Base-by-base conservation (phyloP, 2,329 filamentous ascomycete genomes). In the Claviceps arundinis region DNA sequence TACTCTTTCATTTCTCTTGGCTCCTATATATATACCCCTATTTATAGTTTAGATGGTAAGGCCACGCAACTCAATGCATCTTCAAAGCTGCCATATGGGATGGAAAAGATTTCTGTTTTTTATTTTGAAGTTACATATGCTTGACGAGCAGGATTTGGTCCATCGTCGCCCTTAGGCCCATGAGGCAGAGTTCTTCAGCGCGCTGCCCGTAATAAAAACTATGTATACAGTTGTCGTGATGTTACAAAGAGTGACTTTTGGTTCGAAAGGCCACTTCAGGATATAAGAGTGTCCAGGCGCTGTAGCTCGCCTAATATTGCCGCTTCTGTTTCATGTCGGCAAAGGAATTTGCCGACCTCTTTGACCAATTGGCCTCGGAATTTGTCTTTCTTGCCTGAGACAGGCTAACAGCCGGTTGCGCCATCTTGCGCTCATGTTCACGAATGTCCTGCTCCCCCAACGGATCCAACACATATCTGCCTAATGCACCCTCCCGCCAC, bases 401-500 rank as follows among this genome's bases (percentile, higher is more conserved):
- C 60, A 87, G 63, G 64, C 85, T 89, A 51, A 80, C 61, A 16
- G 65, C 64, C 24, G 74, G 70, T 17, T 77, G 74, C 17, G 70
- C 69, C 24, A 71, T 61, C 54, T 68, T 68, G 53, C 70, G 69
- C 61, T 70, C 72, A 55, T 80, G 76, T 48, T 59, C 60, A n/a
- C 58, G 61, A 17, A 89, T 65, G 11, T 75, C 73, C 50, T 79
- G 77, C 41, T 78, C 75, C 19, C 73, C 75, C 13, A 97, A 72
- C 52, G 88, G 79, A 63, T 98, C 93, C 37, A 98, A 73, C 19
- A 89, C 70, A 62, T 94, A 93, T 42, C 70, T 75, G 0, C 90
- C 91, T 52, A 97, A 63, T 34, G 79, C 71, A 1, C 93, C 93
- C 24, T 73, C 75, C 49, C 90, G 78, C 87, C 89, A 98, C 62